Conservation (phyloP, 148 eudicot genomes). For the Vaccinium darrowii region DNA sequence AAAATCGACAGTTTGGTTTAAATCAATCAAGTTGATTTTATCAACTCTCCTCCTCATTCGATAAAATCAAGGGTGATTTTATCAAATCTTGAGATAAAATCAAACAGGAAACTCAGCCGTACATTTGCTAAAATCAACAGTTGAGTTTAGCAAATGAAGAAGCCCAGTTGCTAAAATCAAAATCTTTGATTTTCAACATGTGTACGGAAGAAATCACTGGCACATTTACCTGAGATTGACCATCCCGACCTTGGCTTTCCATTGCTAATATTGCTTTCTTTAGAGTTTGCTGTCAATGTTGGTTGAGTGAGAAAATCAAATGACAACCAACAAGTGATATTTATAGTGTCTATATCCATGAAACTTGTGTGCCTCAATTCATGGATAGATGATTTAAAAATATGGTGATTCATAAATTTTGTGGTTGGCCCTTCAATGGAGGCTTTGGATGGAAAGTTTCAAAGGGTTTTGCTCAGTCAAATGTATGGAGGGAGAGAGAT, state of each 20-base stretch:
- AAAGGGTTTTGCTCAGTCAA: not conserved
- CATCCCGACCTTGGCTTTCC: not conserved
- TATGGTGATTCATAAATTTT: not conserved
- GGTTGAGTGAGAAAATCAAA: not conserved
- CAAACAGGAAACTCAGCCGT: too few species aligned
- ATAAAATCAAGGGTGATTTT: too few species aligned
- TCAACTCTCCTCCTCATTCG: too few species aligned
- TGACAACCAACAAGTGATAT: not conserved
- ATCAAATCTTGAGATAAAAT: too few species aligned
- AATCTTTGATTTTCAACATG: too few species aligned
- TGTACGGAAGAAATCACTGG: too few species aligned
- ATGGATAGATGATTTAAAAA: not conserved
- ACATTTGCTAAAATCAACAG: too few species aligned
- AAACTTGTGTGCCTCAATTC: not conserved
- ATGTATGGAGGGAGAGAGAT: not conserved
- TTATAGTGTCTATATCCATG: not conserved
- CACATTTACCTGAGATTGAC: conserved; percentile 6
- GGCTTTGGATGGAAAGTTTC: not conserved
- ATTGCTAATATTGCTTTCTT: not conserved
- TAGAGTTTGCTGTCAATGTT: too few species aligned
- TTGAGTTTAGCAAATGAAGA: too few species aligned
- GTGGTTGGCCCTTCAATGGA: not conserved
- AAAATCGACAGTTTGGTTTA: too few species aligned
- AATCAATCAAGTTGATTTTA: too few species aligned
- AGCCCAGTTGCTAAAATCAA: too few species aligned